Evolutionary conservation across 371 early-diverging fungal species (phyloP).

Genomic region (Mucor velutinosus): DNA sequence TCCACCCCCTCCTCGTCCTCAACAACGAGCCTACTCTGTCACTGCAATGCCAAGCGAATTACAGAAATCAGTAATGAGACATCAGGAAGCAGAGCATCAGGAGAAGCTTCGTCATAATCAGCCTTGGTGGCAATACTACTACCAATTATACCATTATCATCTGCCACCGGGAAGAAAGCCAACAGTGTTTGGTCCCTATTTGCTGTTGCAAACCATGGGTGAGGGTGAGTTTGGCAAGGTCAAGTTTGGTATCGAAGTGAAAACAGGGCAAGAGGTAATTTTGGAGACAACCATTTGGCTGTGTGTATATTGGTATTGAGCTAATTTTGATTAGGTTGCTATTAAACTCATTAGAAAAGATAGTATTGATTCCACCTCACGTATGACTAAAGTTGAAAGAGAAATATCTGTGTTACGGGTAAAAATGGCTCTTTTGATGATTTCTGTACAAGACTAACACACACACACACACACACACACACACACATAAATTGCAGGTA

Average conservation of each 20-base stretch:
- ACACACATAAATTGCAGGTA: slow-evolving; percentile 51
- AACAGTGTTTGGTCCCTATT: slow-evolving; percentile 92
- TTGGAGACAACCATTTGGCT: no score
- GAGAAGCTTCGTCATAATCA: slow-evolving; percentile 32
- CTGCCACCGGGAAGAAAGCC: slow-evolving; percentile 53
- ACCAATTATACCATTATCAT: slow-evolving; percentile 46
- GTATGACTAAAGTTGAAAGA: slow-evolving; percentile 80
- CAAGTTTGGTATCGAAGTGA: slow-evolving; percentile 91
- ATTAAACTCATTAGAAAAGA: slow-evolving; percentile 84
- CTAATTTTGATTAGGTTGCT: slow-evolving; percentile 60
- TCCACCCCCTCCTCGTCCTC: slow-evolving; percentile 10
- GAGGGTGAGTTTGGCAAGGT: slow-evolving; percentile 99
- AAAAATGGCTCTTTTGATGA: slow-evolving; percentile 21
- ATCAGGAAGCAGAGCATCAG: slow-evolving; percentile 37
- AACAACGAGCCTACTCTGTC: slow-evolving; percentile 49
- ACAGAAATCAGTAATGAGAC: slow-evolving; percentile 27
- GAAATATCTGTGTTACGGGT: slow-evolving; percentile 84
- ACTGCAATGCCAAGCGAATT: slow-evolving; percentile 47
- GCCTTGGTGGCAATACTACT: slow-evolving; percentile 53
- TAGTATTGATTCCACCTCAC: slow-evolving; percentile 75
- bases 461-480: no score
- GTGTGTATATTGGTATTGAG: background rate
- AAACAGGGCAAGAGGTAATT: slow-evolving; percentile 93
- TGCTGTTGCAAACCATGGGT: slow-evolving; percentile 93
- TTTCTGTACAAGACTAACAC: background rate